phyloP scores from a whole-genome alignment of 352 stramenopile species.

The Phytophthora pini region DNA sequence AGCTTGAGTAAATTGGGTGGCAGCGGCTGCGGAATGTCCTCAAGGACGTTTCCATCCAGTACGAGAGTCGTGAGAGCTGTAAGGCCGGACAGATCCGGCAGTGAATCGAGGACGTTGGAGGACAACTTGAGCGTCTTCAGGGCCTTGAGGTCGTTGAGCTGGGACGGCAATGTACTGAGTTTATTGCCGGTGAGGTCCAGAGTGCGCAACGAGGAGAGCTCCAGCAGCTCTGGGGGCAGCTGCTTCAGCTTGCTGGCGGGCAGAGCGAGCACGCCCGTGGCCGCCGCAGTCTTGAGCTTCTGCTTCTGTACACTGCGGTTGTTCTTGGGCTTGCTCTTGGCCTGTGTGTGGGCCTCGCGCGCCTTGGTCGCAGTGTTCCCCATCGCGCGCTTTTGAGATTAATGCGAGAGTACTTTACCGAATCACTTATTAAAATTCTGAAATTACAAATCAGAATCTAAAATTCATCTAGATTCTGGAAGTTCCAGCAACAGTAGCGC shows the following conservation, averaged over 20 bases:
- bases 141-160: conserved; percentile 44
- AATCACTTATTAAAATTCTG: too few species aligned
- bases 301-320: conserved; percentile 76
- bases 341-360: conserved; percentile 66
- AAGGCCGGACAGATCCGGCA: conserved; percentile 75
- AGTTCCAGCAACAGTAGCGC: too few species aligned
- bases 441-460: too few species aligned
- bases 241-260: conserved; percentile 78
- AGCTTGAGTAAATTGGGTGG: conserved; percentile 82
- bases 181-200: conserved; percentile 81
- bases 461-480: too few species aligned
- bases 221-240: conserved; percentile 64
- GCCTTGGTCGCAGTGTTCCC: conserved; percentile 72
- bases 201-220: conserved; percentile 60
- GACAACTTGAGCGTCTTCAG: conserved; percentile 83
- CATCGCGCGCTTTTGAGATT: conserved; percentile 33
- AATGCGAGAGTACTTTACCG: too few species aligned
- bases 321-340: conserved; percentile 86
- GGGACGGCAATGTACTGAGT: conserved; percentile 53
- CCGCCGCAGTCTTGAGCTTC: conserved; percentile 69
- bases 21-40: conserved; percentile 56
- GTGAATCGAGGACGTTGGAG: conserved; percentile 56
- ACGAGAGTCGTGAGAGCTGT: conserved; percentile 76
- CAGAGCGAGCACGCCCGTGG: conserved; percentile 76
- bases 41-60: conserved; percentile 74